Base-by-base conservation (phyloP, 1,139 yeast species). In the Yamadazyma epiphylla region DNA sequence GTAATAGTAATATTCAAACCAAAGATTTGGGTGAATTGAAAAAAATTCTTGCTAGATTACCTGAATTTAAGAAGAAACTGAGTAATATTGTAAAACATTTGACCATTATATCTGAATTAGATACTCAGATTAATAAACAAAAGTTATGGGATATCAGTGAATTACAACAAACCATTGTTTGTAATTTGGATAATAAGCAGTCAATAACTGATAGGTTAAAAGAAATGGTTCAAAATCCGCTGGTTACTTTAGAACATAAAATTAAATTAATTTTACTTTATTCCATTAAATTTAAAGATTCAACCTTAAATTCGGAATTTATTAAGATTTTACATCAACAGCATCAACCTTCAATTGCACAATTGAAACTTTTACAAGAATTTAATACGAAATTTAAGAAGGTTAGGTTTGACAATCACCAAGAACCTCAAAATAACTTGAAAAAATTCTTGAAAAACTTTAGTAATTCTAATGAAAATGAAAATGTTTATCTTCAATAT, bases 31-130 rank as follows among this genome's bases (percentile, higher is more conserved):
- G 83, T 6, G 98, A 94, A 47, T 82, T 91, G 74, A 94, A 89
- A 54, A 77, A 80, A 44, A 85, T 89, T 48, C 79, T 91, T 36
- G 95, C 91, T 38, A 87, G 86, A 43, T 88, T 84, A 48, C 99
- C 98, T 1, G 97, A 91, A 52, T 89, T 84, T 52, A 80, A 88
- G 41, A 85, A 85, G 50, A 67, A 89, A 27, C 83, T 94, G 9
- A 80, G 88, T 24, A 91, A 88, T 50, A 88, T 94, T n/a, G 75
- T 94, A 25, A 91, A 91, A 49, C 98, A 94, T 56, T 87, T 94
- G 68, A 78, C 94, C 13, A 68, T 91, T 21, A 88, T 91, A 5
- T 76, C 91, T 22, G 97, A 89, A 48, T 70, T 91, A 28, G 94
- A 89, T 45, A 72, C 75, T 33, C 81, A 80, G 35, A 74, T 86